phyloP scores from a whole-genome alignment of 257 asterid genomes.

The Voacanga thouarsii region DNA sequence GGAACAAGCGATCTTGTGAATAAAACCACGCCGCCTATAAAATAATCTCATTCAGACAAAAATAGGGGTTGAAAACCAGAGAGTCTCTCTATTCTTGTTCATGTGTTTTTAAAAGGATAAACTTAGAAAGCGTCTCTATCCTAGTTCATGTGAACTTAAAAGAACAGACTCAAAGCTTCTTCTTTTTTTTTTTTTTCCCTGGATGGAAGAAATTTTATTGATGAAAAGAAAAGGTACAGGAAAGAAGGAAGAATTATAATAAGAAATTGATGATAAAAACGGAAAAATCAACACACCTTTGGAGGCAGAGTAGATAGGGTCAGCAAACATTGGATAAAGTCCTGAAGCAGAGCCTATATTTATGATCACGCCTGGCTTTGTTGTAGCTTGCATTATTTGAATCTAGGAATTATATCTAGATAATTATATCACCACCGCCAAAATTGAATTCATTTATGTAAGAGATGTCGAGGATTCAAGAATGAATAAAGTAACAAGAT shows the following conservation, averaged over 20 bases:
- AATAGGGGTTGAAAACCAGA: not conserved
- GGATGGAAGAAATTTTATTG: too few species aligned
- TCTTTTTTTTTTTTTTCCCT: not conserved
- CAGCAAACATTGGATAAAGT: conserved; percentile 73
- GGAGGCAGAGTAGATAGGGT: conserved; percentile 83
- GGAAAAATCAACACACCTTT: conserved; percentile 58
- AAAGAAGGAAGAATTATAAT: conserved; percentile 5
- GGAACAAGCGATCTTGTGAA: conserved; percentile 82
- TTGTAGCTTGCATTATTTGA: conserved; percentile 59
- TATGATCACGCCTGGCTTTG: conserved; percentile 77
- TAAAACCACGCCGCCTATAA: conserved; percentile 79
- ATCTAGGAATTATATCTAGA: conserved; percentile 52
- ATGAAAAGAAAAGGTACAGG: not conserved
- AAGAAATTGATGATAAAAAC: not conserved
- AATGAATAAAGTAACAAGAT: not conserved
- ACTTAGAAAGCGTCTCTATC: not conserved
- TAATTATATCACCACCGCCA: conserved; percentile 12
- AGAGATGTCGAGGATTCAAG: not conserved
- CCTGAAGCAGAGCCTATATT: conserved; percentile 90
- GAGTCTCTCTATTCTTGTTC: not conserved
- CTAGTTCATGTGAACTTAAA: not conserved
- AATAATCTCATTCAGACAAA: conserved; percentile 21
- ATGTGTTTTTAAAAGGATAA: not conserved
- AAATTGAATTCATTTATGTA: not conserved
- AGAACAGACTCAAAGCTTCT: not conserved